phyloP scores from a whole-genome alignment of 352 stramenopile genomes.

The Thalassiosira livingstoniorum region DNA sequence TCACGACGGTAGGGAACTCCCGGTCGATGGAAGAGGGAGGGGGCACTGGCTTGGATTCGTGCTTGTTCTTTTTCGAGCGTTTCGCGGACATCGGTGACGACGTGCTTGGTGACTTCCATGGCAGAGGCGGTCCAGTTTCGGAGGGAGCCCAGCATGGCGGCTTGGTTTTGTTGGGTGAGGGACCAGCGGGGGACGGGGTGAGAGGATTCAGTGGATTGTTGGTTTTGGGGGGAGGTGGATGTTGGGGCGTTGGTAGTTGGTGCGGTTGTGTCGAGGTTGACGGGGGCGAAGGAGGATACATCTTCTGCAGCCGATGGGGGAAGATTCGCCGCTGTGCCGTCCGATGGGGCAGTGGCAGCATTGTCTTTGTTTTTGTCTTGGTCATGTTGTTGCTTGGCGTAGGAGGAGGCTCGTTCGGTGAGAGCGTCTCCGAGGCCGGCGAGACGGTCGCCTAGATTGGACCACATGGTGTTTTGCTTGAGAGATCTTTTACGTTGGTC shows the following conservation, averaged over 20 bases:
- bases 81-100: slow-evolving; percentile 34
- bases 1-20: slow-evolving; percentile 66
- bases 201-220: slow-evolving; percentile 1
- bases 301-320: slow-evolving; percentile 4
- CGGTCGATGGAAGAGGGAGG: slow-evolving; percentile 27
- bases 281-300: neutral
- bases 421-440: slow-evolving; percentile 45
- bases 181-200: neutral
- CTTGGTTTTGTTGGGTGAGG: slow-evolving; percentile 21
- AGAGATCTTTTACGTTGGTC: too few relatives aligned
- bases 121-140: slow-evolving; percentile 32
- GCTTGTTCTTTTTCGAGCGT: slow-evolving; percentile 65
- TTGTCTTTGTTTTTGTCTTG: neutral
- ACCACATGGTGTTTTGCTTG: slow-evolving; percentile 46
- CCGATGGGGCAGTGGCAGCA: neutral
- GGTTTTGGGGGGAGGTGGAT: neutral
- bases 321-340: slow-evolving; percentile 12
- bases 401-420: slow-evolving; percentile 20
- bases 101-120: slow-evolving; percentile 30
- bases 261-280: neutral
- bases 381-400: slow-evolving; percentile 28
- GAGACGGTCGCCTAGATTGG: slow-evolving; percentile 41
- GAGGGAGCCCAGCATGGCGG: slow-evolving; percentile 27
- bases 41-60: slow-evolving; percentile 52
- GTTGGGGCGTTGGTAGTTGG: neutral